A percentile compares a stretch with the other conserved stretches of the same genome.
These are phyloP conservation scores for Penicillium glabrum DNA, from an alignment of 2,329 filamentous ascomycete genomes.

Conservation along the genomic window DNA sequence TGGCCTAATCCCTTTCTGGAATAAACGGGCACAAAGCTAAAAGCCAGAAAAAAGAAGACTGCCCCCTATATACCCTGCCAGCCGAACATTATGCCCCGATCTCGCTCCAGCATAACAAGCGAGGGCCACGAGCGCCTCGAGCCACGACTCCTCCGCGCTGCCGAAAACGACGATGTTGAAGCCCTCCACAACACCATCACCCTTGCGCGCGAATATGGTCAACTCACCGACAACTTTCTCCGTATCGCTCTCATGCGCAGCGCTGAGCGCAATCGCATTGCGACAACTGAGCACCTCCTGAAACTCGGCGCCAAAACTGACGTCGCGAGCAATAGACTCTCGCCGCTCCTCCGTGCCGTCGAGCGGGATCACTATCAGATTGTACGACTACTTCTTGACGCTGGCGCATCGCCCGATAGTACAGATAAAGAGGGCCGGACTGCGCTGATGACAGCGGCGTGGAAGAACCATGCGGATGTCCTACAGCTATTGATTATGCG, in stretches of 20 bases:
- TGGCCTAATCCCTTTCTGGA: constrained; percentile 11
- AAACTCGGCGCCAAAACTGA: constrained; percentile 39
- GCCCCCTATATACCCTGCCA: not conserved
- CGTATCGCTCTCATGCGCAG: constrained; percentile 42
- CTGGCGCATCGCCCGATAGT: constrained; percentile 32
- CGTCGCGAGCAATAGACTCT: constrained; percentile 27
- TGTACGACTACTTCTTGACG: constrained; percentile 43
- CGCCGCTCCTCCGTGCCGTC: constrained; percentile 40
- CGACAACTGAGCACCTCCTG: constrained; percentile 38
- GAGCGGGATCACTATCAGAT: constrained; percentile 45
- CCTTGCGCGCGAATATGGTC: constrained; percentile 34
- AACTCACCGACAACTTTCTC: constrained; percentile 40
- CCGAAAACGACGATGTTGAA: constrained; percentile 37
- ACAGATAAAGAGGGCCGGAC: constrained; percentile 48
- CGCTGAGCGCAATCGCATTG: constrained; percentile 37
- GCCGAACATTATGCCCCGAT: constrained; percentile 22
- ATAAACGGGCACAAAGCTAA: not conserved
- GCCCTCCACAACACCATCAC: constrained; percentile 33
- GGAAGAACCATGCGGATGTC: constrained; percentile 42
- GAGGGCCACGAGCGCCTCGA: constrained; percentile 41
- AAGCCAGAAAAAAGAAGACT: not conserved
- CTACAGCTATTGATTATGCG: constrained; percentile 39
- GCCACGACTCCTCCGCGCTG: constrained; percentile 42
- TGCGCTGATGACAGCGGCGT: constrained; percentile 46
- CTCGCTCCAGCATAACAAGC: constrained; percentile 35